Evolutionary conservation across 768 basidiomycete species (phyloP), one percentile per base, ranked within the genome.

Genomic region (Amanita molliuscula): DNA sequence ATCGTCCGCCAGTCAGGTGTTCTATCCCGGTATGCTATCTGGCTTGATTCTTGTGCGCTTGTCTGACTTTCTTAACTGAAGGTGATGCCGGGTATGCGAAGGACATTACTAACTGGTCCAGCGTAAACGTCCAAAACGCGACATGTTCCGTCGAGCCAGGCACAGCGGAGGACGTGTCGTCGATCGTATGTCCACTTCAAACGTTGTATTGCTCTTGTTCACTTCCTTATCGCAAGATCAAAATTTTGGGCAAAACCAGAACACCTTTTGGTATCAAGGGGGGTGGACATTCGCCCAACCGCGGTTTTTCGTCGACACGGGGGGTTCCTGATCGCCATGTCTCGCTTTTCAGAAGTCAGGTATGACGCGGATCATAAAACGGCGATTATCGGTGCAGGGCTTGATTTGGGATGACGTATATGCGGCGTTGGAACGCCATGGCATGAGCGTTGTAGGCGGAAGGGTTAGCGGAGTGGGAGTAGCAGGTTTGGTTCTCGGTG

Each of bases 351-450:
- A 3, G 53, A 71, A 15, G 69, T 78, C 18, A 63, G 47, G 1
- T 79, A 78, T 47, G 59, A 77, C 40, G 51, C 59, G 1, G 48
- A 54, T 0, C 55, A 68, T 0, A 64, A 71, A 48, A 78, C 72
- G 0, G 76, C 61, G 1, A 64, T 58, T 0, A 53, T 76, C 23
- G 75, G 74, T 0, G 56, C 73, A n/a, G 4, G 75, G 75, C 4
- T 57, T 78, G n/a, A 67, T 79, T 23, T 85, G 81, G 82, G 82
- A 86, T 57, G 75, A 82, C 29, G 79, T 62, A 1, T 84, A 83
- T 53, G 65, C 66, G 2, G 74, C 73, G 4, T 67, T 85, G 3
- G 67, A 62, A 33, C 76, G 74, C 0, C 56, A 67, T 48, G 67
- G 65, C 5, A 74, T 79, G 6, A 78, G 69, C 41, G 78, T 83